Conservation (phyloP, 78 protist species). For the Tieghemostelium lacteum region DNA sequence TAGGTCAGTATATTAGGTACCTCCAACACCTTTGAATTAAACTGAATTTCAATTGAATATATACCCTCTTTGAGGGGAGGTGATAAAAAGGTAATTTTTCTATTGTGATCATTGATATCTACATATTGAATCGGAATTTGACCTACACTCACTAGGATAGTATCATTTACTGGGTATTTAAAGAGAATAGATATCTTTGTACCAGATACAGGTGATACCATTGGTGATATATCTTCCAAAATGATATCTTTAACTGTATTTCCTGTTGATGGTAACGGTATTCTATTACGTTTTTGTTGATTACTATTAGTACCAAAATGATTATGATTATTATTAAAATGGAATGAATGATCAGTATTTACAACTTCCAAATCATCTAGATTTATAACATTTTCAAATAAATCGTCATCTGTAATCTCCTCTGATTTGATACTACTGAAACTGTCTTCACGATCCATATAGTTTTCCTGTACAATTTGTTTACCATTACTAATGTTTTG, state of each 20-base stretch:
- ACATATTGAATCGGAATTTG: background rate
- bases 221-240: conserved; percentile 42
- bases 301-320: no score
- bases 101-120: conserved; percentile 9
- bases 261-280: conserved; percentile 21
- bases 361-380: no score
- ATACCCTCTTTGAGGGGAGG: conserved; percentile 49
- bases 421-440: background rate
- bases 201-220: conserved; percentile 19
- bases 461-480: background rate
- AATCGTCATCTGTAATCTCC: no score
- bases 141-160: background rate
- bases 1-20: conserved; percentile 42
- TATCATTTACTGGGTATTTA: conserved; percentile 15
- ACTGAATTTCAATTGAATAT: conserved; percentile 9
- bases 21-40: background rate
- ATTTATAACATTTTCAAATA: background rate
- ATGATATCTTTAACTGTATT: conserved; percentile 21
- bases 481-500: background rate
- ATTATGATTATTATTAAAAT: no score
- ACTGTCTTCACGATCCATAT: no score
- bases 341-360: background rate
- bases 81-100: conserved; percentile 19
- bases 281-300: background rate
- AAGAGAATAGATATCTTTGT: conserved; percentile 20